Conservation (phyloP, 495 filamentous ascomycete species). For the Penicillium chermesinum region DNA sequence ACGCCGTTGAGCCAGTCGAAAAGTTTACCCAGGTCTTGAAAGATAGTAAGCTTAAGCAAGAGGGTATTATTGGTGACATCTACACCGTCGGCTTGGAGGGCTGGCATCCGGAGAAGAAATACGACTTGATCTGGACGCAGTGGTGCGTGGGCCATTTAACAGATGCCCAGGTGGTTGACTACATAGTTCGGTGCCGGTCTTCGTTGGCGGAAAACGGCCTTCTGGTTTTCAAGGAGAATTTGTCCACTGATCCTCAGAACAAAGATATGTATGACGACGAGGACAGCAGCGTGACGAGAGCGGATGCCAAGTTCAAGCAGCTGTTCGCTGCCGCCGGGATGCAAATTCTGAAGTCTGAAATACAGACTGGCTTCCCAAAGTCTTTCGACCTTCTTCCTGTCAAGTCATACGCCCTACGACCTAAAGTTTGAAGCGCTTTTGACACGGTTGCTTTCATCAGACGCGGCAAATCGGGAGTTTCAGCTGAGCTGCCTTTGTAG, state of each 20-base stretch:
- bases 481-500: no score
- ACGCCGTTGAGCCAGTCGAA: slow-evolving; percentile 56
- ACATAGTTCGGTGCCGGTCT: slow-evolving; percentile 55
- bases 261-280: slow-evolving; percentile 68
- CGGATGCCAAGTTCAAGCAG: slow-evolving; percentile 61
- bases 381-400: slow-evolving; percentile 62
- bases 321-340: slow-evolving; percentile 69
- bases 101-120: slow-evolving; percentile 58
- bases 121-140: slow-evolving; percentile 66
- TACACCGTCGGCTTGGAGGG: slow-evolving; percentile 71
- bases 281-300: slow-evolving; percentile 78
- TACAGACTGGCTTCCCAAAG: slow-evolving; percentile 70
- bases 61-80: slow-evolving; percentile 52
- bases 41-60: slow-evolving; percentile 23
- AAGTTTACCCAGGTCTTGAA: slow-evolving; percentile 43
- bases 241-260: slow-evolving; percentile 51
- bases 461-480: no score
- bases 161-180: slow-evolving; percentile 68
- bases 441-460: no score
- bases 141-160: slow-evolving; percentile 92
- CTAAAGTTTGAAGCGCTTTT: slow-evolving; percentile 13
- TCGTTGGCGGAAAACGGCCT: slow-evolving; percentile 47
- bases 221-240: slow-evolving; percentile 86
- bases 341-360: slow-evolving; percentile 60
- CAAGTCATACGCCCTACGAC: slow-evolving; percentile 61